These are phyloP conservation scores for Talaromyces sp. DNA, from an alignment of 2,329 filamentous ascomycete genomes.

Conservation along the genomic window DNA sequence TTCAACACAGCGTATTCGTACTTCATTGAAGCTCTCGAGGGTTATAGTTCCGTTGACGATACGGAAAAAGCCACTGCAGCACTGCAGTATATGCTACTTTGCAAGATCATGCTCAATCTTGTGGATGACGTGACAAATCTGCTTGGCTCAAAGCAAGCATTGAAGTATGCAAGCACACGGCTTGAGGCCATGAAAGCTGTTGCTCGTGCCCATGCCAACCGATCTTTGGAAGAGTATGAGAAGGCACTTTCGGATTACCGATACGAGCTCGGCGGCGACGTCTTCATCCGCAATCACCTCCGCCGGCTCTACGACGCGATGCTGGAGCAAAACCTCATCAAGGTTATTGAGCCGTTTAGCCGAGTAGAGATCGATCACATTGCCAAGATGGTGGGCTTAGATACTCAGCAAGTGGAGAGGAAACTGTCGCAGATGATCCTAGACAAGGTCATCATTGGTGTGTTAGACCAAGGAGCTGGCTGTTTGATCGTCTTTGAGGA, in stretches of 20 bases:
- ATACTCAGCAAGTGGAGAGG: slow-evolving; percentile 93
- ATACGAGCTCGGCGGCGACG: slow-evolving; percentile 87
- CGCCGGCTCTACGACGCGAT: slow-evolving; percentile 95
- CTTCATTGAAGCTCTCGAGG: slow-evolving; percentile 98
- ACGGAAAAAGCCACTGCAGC: slow-evolving; percentile 86
- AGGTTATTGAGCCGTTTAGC: slow-evolving; percentile 98
- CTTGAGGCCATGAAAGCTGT: slow-evolving; percentile 99
- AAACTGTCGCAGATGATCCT: slow-evolving; percentile 99
- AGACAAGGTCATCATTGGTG: slow-evolving; percentile 97
- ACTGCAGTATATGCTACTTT: slow-evolving; percentile 97
- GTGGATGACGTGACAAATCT: slow-evolving; percentile 93
- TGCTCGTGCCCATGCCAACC: slow-evolving; percentile 88
- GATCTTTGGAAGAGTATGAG: slow-evolving; percentile 96
- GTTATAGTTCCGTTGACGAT: slow-evolving; percentile 91
- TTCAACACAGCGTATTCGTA: slow-evolving; percentile 99
- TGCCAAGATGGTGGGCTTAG: slow-evolving; percentile 93
- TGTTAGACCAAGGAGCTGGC: slow-evolving; percentile 93
- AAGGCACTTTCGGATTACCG: slow-evolving; percentile 83
- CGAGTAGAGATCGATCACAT: slow-evolving; percentile 95
- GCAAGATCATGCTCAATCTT: slow-evolving; percentile 99
- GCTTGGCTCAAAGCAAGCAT: slow-evolving; percentile 91
- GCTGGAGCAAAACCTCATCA: slow-evolving; percentile 98
- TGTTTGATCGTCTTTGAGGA: slow-evolving; percentile 97
- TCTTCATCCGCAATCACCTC: slow-evolving; percentile 95
- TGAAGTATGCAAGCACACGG: slow-evolving; percentile 92